These are phyloP conservation scores for Aspergillus fumigatiaffinis DNA, from an alignment of 2,329 filamentous ascomycete species.

Conservation along the genomic window DNA sequence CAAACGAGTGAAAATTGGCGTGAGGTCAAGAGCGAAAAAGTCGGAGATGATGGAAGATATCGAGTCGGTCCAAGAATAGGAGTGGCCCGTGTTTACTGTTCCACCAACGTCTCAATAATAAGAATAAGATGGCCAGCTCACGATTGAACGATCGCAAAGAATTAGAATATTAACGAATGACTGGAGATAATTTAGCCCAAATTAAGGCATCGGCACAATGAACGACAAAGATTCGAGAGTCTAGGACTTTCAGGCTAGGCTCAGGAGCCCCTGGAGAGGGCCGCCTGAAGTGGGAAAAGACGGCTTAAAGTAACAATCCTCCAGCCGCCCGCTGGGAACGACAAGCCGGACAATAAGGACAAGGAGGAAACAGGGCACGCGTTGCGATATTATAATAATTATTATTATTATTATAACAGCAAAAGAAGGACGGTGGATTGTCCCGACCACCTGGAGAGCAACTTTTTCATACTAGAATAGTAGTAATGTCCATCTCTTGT, in stretches of 20 bases:
- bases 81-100: background rate
- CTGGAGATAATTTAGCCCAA: background rate
- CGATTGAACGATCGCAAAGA: background rate
- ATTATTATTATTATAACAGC: background rate
- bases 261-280: slow-evolving; percentile 3
- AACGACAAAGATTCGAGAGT: background rate
- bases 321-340: background rate
- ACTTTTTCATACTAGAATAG: no score
- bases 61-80: background rate
- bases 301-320: background rate
- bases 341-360: background rate
- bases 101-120: slow-evolving; percentile 2
- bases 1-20: background rate
- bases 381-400: background rate
- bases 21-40: background rate
- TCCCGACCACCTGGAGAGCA: background rate
- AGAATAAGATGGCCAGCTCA: slow-evolving; percentile 12
- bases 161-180: background rate
- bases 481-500: no score
- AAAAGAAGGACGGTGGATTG: background rate
- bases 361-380: slow-evolving; percentile 7
- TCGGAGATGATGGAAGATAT: background rate
- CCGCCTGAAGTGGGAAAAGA: background rate
- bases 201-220: background rate
- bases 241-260: background rate